These are phyloP conservation scores for Metahyphopichia silvanorum DNA, from an alignment of 805 yeast genomes.

Conservation along the genomic window DNA sequence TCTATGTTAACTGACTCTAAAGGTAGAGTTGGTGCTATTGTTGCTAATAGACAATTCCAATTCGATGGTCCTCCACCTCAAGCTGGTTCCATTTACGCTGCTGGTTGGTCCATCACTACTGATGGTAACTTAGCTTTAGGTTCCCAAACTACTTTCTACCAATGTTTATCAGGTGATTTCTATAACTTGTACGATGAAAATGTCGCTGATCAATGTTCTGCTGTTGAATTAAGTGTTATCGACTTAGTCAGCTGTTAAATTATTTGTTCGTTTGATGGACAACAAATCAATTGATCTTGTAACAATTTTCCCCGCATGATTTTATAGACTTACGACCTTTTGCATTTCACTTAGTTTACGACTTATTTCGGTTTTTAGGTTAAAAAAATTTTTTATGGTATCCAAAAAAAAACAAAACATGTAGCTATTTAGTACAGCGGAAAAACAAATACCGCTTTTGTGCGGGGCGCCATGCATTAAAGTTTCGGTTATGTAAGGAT, in stretches of 20 bases:
- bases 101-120: slow-evolving; percentile 54
- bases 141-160: slow-evolving; percentile 55
- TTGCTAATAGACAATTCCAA: slow-evolving; percentile 67
- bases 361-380: too few species aligned
- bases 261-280: too few species aligned
- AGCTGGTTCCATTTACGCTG: slow-evolving; percentile 68
- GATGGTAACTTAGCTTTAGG: slow-evolving; percentile 61
- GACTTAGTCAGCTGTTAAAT: slow-evolving; percentile 55
- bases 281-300: too few species aligned
- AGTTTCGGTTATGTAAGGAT: too few species aligned
- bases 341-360: too few species aligned
- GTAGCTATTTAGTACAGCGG: too few species aligned
- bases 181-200: slow-evolving; percentile 68
- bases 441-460: too few species aligned
- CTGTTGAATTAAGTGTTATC: slow-evolving; percentile 59
- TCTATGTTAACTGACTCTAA: slow-evolving; percentile 31
- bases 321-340: too few species aligned
- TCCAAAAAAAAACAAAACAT: too few species aligned
- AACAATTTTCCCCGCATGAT: too few species aligned
- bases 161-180: slow-evolving; percentile 69
- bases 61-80: slow-evolving; percentile 83
- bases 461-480: too few species aligned
- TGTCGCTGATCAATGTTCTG: slow-evolving; percentile 59
- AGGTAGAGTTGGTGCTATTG: slow-evolving; percentile 44
- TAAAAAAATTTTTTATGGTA: too few species aligned